phyloP scores from a whole-genome alignment of 257 asterid species.

The Nemophila menziesii region DNA sequence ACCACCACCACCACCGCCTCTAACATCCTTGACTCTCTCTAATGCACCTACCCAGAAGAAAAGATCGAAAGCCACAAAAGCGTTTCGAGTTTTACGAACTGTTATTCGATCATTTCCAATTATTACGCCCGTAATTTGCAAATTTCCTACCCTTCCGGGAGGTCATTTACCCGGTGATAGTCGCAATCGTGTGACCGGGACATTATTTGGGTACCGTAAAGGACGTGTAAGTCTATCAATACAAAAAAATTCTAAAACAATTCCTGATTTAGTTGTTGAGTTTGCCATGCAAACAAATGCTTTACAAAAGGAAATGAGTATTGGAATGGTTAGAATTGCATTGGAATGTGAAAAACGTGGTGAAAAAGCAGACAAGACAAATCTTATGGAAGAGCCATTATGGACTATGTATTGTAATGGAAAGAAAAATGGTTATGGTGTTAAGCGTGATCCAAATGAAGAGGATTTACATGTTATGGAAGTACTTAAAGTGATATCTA shows the following conservation, averaged over 20 bases:
- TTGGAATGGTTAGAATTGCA: slow-evolving; percentile 37
- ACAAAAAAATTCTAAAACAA: slow-evolving; percentile 31
- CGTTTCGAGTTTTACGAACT: neutral
- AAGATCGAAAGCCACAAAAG: neutral
- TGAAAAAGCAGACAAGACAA: slow-evolving; percentile 18
- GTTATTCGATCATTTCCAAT: neutral
- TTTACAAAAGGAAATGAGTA: slow-evolving; percentile 31
- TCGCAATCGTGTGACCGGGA: slow-evolving; percentile 40
- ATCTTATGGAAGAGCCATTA: slow-evolving; percentile 50
- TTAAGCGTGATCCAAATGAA: slow-evolving; percentile 46
- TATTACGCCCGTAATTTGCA: neutral
- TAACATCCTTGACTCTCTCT: neutral
- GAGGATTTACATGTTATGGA: slow-evolving; percentile 85
- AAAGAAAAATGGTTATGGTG: slow-evolving; percentile 57
- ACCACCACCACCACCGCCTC: neutral
- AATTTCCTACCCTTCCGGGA: slow-evolving; percentile 26
- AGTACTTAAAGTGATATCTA: slow-evolving; percentile 56
- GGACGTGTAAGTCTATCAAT: slow-evolving; percentile 31
- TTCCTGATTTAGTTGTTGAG: slow-evolving; percentile 30
- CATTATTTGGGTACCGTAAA: slow-evolving; percentile 51
- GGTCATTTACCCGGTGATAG: slow-evolving; percentile 35
- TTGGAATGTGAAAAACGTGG: slow-evolving; percentile 30
- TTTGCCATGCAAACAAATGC: slow-evolving; percentile 30
- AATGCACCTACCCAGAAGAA: neutral
- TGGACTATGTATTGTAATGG: slow-evolving; percentile 89